Percentiles rank a stretch among this genome's conserved stretches.
Evolutionary conservation across 2,329 filamentous ascomycete species (phyloP).

Genomic region (Periconia sp.): DNA sequence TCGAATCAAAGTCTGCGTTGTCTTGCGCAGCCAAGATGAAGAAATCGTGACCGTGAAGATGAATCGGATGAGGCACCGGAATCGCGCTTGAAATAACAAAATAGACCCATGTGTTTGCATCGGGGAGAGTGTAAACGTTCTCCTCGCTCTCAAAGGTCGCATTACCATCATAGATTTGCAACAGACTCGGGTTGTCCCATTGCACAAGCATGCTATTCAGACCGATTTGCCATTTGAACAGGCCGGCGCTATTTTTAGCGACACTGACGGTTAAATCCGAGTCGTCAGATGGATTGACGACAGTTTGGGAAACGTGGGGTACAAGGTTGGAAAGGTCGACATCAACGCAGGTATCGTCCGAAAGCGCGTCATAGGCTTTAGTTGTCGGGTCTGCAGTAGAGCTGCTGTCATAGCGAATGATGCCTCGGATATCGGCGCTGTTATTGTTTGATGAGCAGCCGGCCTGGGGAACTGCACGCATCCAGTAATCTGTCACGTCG

Average conservation of each 20-base stretch:
- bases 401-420: conserved; percentile 41
- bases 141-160: conserved; percentile 20
- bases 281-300: conserved; percentile 14
- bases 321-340: conserved; percentile 31
- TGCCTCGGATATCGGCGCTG: conserved; percentile 40
- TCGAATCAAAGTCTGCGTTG: conserved; percentile 15
- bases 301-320: conserved; percentile 19
- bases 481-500: conserved; percentile 26
- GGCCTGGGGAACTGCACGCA: conserved; percentile 25
- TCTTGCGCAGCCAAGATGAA: conserved; percentile 53
- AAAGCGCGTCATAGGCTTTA: conserved; percentile 26
- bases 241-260: conserved; percentile 7
- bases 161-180: conserved; percentile 37
- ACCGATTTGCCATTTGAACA: conserved; percentile 44
- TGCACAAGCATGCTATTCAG: conserved; percentile 51
- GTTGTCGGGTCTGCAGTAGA: conserved; percentile 38
- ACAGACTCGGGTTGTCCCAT: conserved; percentile 54
- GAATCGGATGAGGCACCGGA: conserved; percentile 31
- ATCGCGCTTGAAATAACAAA: conserved; percentile 25
- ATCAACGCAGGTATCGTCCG: conserved; percentile 42
- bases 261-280: conserved; percentile 22
- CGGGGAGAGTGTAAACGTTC: conserved; percentile 21
- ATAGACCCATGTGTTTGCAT: conserved; percentile 26
- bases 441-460: conserved; percentile 27
- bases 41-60: conserved; percentile 55